Base-by-base conservation (phyloP, 257 asterid species). In the Primulina tabacum region DNA sequence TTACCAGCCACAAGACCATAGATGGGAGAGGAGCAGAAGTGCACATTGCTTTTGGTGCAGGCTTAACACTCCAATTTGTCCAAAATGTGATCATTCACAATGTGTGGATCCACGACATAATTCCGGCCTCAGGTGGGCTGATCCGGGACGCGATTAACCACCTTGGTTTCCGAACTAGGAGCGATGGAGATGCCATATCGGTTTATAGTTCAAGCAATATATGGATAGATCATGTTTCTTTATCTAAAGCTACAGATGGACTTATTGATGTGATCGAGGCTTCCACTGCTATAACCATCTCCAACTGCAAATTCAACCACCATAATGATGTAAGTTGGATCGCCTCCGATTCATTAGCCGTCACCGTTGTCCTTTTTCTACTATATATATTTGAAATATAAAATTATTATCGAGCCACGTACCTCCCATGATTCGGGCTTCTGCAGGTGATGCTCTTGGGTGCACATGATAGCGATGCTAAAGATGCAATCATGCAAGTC, bases 221-320 rank as follows among this genome's bases (percentile, higher is more conserved):
- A 8, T 89, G 97, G 96, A 83, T 89, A 14, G 97, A 89, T 76
- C 97, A 91, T 47, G 79, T 78, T 62, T 77, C 96, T 2, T 11
- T 89, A 68, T 63, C 91, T 2, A 83, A 34, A 47, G 83, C 82
- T 30, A 75, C 69, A 0, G 97, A 91, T 57, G 97, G 97, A 1
- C 96, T 89, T 60, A 37, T 89, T 14, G 96, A 90, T 57, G 97
- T 84, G 40, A 82, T 91, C 57, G 81, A 80, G 81, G 97, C 87
- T n/a, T 91, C 97, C 61, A 91, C 96, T 0, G 97, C 97, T 8
- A 68, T 91, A 60, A 91, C 97, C 71, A 82, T 91, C 72, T 91
- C 97, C 63, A 89, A 89, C 82, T 87, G 95, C 88, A 89, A 92
- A 74, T 92, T 92, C 82, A 89, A 89, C 82, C 79, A 89, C 68